These are phyloP conservation scores for Tephrocybe sp. DNA, from an alignment of 768 basidiomycete species.

Conservation along the genomic window DNA sequence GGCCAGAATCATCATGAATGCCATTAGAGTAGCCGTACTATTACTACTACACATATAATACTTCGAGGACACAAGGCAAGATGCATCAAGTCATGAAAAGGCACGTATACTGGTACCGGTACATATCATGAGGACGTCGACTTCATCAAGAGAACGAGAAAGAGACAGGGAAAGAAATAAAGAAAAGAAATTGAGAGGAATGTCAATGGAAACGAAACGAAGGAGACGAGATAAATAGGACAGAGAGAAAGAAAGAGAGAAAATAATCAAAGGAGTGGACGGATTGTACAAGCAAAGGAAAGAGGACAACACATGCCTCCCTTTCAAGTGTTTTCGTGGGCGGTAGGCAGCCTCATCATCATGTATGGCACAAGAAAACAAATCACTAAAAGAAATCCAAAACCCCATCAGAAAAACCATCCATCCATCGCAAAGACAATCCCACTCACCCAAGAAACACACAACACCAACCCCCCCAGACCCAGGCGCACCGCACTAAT, in stretches of 20 bases:
- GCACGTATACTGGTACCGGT: too few species aligned
- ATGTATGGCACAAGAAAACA: too few species aligned
- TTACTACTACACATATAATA: neutral
- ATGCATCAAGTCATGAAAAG: neutral
- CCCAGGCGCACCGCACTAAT: neutral
- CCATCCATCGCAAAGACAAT: neutral
- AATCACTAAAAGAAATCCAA: too few species aligned
- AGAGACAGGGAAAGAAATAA: neutral
- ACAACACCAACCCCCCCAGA: neutral
- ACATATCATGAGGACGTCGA: too few species aligned
- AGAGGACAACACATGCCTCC: too few species aligned
- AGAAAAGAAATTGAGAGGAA: neutral
- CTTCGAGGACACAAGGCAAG: too few species aligned
- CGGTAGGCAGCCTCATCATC: too few species aligned
- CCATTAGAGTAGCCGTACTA: conserved; percentile 1
- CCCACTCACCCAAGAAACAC: neutral
- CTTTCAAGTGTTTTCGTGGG: too few species aligned
- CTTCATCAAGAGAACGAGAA: too few species aligned
- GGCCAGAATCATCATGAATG: conserved; percentile 3
- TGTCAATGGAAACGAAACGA: conserved; percentile 9
- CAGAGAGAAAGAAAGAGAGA: conserved; percentile 1
- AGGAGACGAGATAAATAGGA: conserved; percentile 16
- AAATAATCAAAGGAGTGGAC: neutral
- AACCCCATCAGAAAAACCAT: neutral
- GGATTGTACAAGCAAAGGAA: neutral